Evolutionary conservation across 257 asterid genomes (phyloP).

Genomic region (Solanum paucissectum): DNA sequence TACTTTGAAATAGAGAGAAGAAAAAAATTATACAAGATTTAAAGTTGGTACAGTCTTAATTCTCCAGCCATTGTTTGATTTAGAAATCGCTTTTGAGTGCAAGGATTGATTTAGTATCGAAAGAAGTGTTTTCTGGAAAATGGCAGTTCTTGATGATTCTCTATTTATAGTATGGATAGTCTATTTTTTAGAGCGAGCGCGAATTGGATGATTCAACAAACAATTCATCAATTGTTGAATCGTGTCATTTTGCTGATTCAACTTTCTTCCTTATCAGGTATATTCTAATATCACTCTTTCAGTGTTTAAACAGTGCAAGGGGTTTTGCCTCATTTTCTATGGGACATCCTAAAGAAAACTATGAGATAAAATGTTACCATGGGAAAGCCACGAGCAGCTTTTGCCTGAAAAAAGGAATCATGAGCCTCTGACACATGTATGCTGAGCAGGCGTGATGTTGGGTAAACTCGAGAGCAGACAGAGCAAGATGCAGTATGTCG

Average conservation of each 20-base stretch:
- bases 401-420: slow-evolving; percentile 94
- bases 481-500: slow-evolving; percentile 94
- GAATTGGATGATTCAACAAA: neutral
- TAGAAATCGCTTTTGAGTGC: neutral
- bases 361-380: slow-evolving; percentile 41
- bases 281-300: neutral
- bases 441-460: slow-evolving; percentile 81
- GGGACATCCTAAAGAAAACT: neutral
- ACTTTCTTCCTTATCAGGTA: neutral
- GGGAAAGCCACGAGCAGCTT: slow-evolving; percentile 77
- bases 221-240: neutral
- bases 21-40: neutral
- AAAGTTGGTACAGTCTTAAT: neutral
- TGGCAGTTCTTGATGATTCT: neutral
- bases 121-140: neutral
- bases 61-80: neutral
- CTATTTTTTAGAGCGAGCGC: neutral
- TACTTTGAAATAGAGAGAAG: neutral
- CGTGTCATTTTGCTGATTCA: neutral
- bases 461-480: slow-evolving; percentile 82
- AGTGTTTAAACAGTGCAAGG: neutral
- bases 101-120: neutral
- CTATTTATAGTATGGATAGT: neutral
- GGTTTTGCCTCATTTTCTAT: neutral
- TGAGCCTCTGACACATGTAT: slow-evolving; percentile 91